phyloP scores from a whole-genome alignment of 1,284 basidiomycete genomes.

The Agaricales sp. region DNA sequence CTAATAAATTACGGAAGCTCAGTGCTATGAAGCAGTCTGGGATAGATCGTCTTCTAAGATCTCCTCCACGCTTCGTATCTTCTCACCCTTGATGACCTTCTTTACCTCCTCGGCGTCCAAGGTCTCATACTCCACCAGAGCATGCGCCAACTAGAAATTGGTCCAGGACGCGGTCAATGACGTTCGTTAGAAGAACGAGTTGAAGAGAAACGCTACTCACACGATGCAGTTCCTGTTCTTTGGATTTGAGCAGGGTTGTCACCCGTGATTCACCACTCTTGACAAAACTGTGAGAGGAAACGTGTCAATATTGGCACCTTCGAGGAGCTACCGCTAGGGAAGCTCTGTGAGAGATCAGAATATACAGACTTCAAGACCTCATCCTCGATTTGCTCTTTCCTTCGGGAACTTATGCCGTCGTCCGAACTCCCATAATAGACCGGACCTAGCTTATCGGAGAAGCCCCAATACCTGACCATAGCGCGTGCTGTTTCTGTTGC shows the following conservation, averaged over 20 bases:
- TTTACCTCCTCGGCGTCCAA: conserved; percentile 77
- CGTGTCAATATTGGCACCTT: conserved; percentile 6
- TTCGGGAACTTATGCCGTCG: conserved; percentile 58
- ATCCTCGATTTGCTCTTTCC: conserved; percentile 75
- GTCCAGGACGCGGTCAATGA: too few species aligned
- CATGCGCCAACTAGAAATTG: conserved; percentile 62
- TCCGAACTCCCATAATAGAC: conserved; percentile 70
- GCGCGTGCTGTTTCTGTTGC: conserved; percentile 75
- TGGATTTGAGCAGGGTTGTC: conserved; percentile 54
- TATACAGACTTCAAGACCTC: conserved; percentile 67
- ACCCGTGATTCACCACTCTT: conserved; percentile 68
- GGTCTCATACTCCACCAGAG: conserved; percentile 92
- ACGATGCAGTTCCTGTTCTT: conserved; percentile 72
- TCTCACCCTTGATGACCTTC: conserved; percentile 75
- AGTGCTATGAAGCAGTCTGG: conserved; percentile 17
- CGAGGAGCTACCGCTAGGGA: conserved; percentile 2
- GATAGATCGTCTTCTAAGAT: conserved; percentile 47
- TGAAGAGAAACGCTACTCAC: conserved; percentile 30
- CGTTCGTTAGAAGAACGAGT: conserved; percentile 9
- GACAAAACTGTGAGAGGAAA: conserved; percentile 52
- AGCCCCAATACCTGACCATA: conserved; percentile 90
- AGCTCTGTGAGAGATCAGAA: conserved; percentile 5
- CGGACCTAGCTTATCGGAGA: conserved; percentile 73
- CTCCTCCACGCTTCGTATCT: conserved; percentile 57
- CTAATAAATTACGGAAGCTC: background rate